Base-by-base conservation (phyloP, 139 green algal genomes). In the Picochlorum costavermella region DNA sequence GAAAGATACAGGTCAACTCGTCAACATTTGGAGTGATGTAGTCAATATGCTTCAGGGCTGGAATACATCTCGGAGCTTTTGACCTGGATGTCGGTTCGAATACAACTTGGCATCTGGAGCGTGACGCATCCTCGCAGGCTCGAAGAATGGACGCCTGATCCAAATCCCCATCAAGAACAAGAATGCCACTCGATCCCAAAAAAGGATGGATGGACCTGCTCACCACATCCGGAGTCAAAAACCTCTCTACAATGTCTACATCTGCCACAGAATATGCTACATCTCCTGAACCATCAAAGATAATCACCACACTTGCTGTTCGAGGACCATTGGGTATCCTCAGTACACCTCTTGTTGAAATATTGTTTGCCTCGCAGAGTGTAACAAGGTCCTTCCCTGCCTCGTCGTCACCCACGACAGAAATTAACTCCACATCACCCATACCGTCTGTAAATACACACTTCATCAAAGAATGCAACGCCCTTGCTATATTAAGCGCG, bases 201-300 rank as follows among this genome's bases (percentile, higher is more conserved):
- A n/a, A 30, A 16, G 17, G 17, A 55, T 25, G 20, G 20, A 30
- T 45, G 45, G 23, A 17, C 26, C 51, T 56, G 25, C 40, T 26
- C 37, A 37, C 16, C 6, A 45, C 40, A 12, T 37, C 17, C 25
- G 60, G 13, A 6, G 36, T 66, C 14, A 66, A 45, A 20, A 31
- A 20, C 9, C 14, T 56, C 36, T 60, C 63, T 14, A 69, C 13
- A 30, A 67, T 37, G 1, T 28, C 56, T 20, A 88, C 80, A 44
- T 89, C 82, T 16, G 84, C 84, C 8, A 90, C 75, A 3, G 63
- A 78, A 17, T 72, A 75, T 25, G 77, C 80, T 51, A 90, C 82
- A 56, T 90, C 82, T 3, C 80, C 83, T 14, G 29, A 31, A 48
- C 61, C 67, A 63, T 64, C 57, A 45, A 73, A 73, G 16, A 57